Conservation (phyloP, 2,329 filamentous ascomycete genomes). For the Xylariaceae sp. region DNA sequence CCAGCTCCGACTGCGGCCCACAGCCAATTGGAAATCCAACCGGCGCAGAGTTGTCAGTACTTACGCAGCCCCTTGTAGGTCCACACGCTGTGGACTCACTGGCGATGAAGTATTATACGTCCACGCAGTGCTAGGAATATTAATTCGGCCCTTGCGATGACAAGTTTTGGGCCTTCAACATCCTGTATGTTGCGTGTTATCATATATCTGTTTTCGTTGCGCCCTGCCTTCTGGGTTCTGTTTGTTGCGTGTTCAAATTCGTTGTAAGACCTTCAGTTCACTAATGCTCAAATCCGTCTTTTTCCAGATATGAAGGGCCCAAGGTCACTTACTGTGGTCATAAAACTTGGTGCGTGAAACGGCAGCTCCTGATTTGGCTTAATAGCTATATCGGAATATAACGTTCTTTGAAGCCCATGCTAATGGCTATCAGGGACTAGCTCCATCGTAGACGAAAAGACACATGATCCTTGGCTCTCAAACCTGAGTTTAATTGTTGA, state of each 20-base stretch:
- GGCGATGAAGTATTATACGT: not conserved
- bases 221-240: slow-evolving; percentile 1
- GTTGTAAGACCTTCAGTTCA: not conserved
- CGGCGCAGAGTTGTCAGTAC: not conserved
- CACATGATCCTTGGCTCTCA: slow-evolving; percentile 89
- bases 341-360: slow-evolving; percentile 76
- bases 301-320: slow-evolving; percentile 66
- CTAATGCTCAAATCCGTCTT: slow-evolving; percentile 32
- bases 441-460: slow-evolving; percentile 97
- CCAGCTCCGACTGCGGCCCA: slow-evolving; percentile 32
- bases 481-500: slow-evolving; percentile 93
- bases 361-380: not conserved
- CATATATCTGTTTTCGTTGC: not conserved
- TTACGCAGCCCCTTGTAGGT: not conserved
- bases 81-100: slow-evolving; percentile 6
- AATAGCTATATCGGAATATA: too few species aligned
- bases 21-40: slow-evolving; percentile 29
- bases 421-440: slow-evolving; percentile 73
- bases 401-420: not conserved
- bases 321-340: slow-evolving; percentile 77
- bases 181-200: slow-evolving; percentile 37
- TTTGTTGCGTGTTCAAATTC: not conserved
- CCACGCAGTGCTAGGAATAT: slow-evolving; percentile 4
- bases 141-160: slow-evolving; percentile 34
- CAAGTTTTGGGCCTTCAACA: slow-evolving; percentile 31